Evolutionary conservation across 2,329 filamentous ascomycete species (phyloP).

Genomic region (Cryoendolithus antarcticus): DNA sequence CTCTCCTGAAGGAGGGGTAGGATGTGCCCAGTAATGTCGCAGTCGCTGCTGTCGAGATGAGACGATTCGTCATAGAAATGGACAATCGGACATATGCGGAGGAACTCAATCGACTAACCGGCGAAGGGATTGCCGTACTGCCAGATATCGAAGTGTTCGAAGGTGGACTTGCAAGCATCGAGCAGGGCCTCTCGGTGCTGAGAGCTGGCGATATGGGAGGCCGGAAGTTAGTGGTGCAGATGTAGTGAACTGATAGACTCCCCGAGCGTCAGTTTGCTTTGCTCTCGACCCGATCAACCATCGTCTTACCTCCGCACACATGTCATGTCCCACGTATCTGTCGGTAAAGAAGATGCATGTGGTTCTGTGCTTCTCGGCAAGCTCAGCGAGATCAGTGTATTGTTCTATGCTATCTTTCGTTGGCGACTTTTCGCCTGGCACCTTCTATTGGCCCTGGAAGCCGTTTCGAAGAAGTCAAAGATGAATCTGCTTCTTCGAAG

Average conservation of each 20-base stretch:
- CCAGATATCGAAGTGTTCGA: slow-evolving; percentile 23
- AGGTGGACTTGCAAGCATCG: slow-evolving; percentile 23
- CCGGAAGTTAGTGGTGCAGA: slow-evolving; percentile 3
- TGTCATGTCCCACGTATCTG: too few relatives aligned
- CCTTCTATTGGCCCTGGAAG: too few relatives aligned
- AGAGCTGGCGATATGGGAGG: slow-evolving; percentile 10
- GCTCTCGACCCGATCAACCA: too few relatives aligned
- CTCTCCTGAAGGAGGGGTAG: slow-evolving; percentile 21
- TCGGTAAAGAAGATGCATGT: too few relatives aligned
- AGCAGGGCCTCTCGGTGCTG: slow-evolving; percentile 22
- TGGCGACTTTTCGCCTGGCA: too few relatives aligned
- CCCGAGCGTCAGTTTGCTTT: too few relatives aligned
- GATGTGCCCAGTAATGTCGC: slow-evolving; percentile 19
- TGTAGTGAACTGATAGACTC: background rate
- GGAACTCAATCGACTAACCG: slow-evolving; percentile 23
- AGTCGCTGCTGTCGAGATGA: slow-evolving; percentile 29
- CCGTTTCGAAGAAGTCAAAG: too few relatives aligned
- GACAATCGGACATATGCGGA: slow-evolving; percentile 18
- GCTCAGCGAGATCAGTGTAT: too few relatives aligned
- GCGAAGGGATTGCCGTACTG: slow-evolving; percentile 16
- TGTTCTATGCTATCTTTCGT: too few relatives aligned
- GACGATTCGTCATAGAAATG: slow-evolving; percentile 26
- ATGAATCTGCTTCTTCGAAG: too few relatives aligned
- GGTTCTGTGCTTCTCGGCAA: too few relatives aligned
- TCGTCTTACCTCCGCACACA: too few relatives aligned